Evolutionary conservation across 108 stramenopile genomes (phyloP), one percentile per base, ranked within the genome.

Genomic region (Skeletonema costatum): DNA sequence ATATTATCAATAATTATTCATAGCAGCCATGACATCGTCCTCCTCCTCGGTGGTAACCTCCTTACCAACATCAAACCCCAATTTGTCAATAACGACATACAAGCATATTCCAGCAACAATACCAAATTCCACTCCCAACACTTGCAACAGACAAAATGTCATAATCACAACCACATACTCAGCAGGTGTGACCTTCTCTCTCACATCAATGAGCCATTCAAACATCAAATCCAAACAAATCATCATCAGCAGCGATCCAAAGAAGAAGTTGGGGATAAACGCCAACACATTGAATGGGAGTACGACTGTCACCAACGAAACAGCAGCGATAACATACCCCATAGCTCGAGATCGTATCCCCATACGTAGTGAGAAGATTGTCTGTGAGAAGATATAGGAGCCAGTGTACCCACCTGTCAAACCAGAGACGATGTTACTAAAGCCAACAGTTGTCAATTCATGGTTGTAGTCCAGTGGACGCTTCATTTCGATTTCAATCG

Each of bases 401-500:
- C 93, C 98, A 73, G 81, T 92, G 90, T 82, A 98, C 74, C 91
- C 97, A 8, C 97, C 99, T 0, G 92, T 86, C 66, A 97, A 8
- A 0, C 99, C 99, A 39, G 92, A 93, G 25, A 97, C 44, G 13
- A 97, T 64, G 85, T 99, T 99, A 73, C 92, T 92, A 19, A 98
- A 74, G 6, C 97, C 93, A 4, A 98, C 96, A 62, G 94, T 96
- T 56, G 60, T 74, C 19, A 99, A 80, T 87, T 99, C 97, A 78
- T 85, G 66, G 76, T 99, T 95, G 87, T 98, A 98, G 66, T 98
- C 90, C 61, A 99, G 84, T 5, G 97, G 97, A 58, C 82, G 67
- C 17, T 93, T 94, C 68, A 98, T 69, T 86, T 99, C 99, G 35
- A 99, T 85, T 76, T 99, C 98, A 71, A 99, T 99, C 33, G 99